A percentile compares a stretch with the other conserved stretches of the same genome.
Conservation (phyloP, 2,329 filamentous ascomycete species). For the Trichoderma polysporum region DNA sequence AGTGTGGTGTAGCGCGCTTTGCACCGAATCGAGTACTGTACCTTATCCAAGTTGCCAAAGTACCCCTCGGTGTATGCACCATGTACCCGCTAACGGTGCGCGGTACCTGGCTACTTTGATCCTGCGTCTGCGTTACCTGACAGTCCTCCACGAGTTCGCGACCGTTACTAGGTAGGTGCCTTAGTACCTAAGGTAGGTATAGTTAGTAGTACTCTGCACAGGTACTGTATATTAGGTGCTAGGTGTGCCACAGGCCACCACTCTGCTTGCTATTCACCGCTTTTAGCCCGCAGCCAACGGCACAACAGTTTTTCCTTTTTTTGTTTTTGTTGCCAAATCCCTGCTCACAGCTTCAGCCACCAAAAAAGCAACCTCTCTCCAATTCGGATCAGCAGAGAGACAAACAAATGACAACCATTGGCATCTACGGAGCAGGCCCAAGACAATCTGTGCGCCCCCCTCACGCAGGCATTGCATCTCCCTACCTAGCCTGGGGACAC, state of each 20-base stretch:
- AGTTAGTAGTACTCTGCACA: no score
- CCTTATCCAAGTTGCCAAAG: background rate
- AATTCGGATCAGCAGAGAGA: background rate
- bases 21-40: background rate
- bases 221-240: no score
- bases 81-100: background rate
- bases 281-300: conserved; percentile 11
- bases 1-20: background rate
- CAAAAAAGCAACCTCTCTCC: background rate
- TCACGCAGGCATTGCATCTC: background rate
- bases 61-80: background rate
- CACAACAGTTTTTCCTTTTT: conserved; percentile 23
- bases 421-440: background rate
- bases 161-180: no score
- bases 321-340: background rate
- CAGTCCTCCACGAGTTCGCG: no score
- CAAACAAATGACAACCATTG: background rate
- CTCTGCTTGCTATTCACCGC: conserved; percentile 11
- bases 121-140: no score
- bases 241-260: conserved; percentile 5
- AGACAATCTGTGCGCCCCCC: background rate
- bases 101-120: background rate
- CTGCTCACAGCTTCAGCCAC: conserved; percentile 10
- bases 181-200: no score
- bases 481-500: background rate